Base-by-base conservation (phyloP, 2,329 filamentous ascomycete genomes). In the Trichophyton simii region DNA sequence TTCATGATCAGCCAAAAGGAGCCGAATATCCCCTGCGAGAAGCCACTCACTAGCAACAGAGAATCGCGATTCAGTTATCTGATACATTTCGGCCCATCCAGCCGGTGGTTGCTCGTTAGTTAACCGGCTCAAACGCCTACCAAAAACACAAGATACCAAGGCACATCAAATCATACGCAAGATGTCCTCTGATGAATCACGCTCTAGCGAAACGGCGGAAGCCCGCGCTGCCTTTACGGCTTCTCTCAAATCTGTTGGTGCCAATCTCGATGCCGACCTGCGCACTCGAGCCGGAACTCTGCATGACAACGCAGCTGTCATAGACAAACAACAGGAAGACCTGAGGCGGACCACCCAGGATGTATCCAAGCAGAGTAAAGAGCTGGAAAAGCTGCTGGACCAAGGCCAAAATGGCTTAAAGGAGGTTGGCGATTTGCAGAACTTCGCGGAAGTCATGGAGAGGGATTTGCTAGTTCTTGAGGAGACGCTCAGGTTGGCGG, bases 371-470 rank as follows among this genome's bases (percentile, higher is more conserved):
- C 79, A 84, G 70, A 81, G 77, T 66, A 77, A 76, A 36, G 76
- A 80, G 68, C 79, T 80, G 74, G 76, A 79, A 67, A 81, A 79
- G 67, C 71, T 83, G 59, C 75, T 79, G 25, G 80, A 82, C 63
- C 77, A 76, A 65, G 80, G 79, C 63, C 77, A 78, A 9, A 79
- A 80, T 66, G 81, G 80, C 61, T 67, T 86, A 64, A 84, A 84
- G 70, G 82, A 84, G 71, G 77, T 85, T 64, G 83, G 83, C n/a
- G 82, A 85, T 66, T 75, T 85, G 63, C 83, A 85, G 75, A 84
- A 84, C 67, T 85, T 82, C 82, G 81, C 83, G 20, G 83, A 85
- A 75, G 76, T 84, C 75, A 77, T 86, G 67, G 83, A 79, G 68
- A 67, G 75, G 64, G 77, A 79, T 70, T 65, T 79, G 58, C 67